Base-by-base conservation (phyloP, 805 yeast species). In the Starmerella potacharoeniae region DNA sequence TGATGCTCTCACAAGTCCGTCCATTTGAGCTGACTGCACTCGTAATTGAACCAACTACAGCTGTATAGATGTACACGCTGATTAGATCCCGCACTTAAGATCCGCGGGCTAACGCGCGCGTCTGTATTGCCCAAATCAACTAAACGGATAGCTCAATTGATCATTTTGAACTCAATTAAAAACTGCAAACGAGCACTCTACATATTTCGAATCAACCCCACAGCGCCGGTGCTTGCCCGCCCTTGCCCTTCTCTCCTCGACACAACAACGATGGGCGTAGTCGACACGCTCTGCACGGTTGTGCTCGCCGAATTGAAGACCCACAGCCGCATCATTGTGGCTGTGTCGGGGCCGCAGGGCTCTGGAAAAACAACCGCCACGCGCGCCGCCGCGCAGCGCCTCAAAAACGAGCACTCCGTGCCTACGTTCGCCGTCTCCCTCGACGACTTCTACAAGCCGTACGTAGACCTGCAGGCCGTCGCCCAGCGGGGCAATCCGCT, bases 391-490 rank as follows among this genome's bases (percentile, higher is more conserved):
- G 65, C 59, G 3, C 30, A 54, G 51, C 52, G 44, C 33, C 65
- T 58, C 65, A 68, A 44, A 58, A 51, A 52, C 56, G 65, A 22
- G 69, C 76, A 60, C 67, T 54, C 70, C 60, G 54, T 75, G 55
- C 61, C 74, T 65, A 55, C 66, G 9, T 64, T 69, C 6, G 70
- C 69, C 6, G 65, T 86, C 48, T 90, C 95, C 55, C 77, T 89
- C 62, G 98, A 91, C 69, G 97, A 93, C 68, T 79, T 87, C 56
- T 91, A 91, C 66, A 71, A 86, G 41, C 80, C 86, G 0, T 81
- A 80, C 65, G 68, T 65, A 7, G 83, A 82, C 17, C 96, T 88
- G 64, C 57, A 55, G 30, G 56, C 58, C 35, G 64, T 89, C 29
- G 75, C 77, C 1, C 40, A 58, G 6, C 52, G 57, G 13, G 75